phyloP scores from a whole-genome alignment of 495 filamentous ascomycete genomes.

The Penicillium turbatum region DNA sequence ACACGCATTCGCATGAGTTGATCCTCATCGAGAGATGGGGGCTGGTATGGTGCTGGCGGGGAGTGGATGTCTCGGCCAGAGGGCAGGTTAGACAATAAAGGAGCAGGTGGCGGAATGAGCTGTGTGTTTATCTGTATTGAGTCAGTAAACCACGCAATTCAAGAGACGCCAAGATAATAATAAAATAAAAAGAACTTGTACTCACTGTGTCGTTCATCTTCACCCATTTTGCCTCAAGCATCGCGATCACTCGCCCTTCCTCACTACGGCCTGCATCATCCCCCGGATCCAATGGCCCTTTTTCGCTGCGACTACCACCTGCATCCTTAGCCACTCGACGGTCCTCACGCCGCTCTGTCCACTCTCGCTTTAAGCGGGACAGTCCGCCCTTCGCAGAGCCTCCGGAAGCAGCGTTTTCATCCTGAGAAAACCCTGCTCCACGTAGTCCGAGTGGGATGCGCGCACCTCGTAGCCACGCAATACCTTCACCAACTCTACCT shows the following conservation, averaged over 20 bases:
- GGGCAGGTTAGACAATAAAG: slow-evolving; percentile 71
- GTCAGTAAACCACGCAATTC: slow-evolving; percentile 1
- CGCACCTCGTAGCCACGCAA: slow-evolving; percentile 77
- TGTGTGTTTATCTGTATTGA: slow-evolving; percentile 72
- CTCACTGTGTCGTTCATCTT: slow-evolving; percentile 89
- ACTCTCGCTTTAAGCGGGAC: slow-evolving; percentile 47
- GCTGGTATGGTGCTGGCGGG: slow-evolving; percentile 53
- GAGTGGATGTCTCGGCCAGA: slow-evolving; percentile 83
- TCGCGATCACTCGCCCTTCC: slow-evolving; percentile 79
- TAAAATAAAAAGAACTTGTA: slow-evolving; percentile 16
- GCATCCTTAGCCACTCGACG: slow-evolving; percentile 68
- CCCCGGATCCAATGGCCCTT: slow-evolving; percentile 64
- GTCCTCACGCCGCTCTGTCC: slow-evolving; percentile 42
- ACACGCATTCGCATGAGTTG: slow-evolving; percentile 49
- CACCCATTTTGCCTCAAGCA: slow-evolving; percentile 84
- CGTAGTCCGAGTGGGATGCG: slow-evolving; percentile 63
- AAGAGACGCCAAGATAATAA: background rate
- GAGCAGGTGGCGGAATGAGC: slow-evolving; percentile 61
- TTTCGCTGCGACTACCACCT: slow-evolving; percentile 52
- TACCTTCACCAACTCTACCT: slow-evolving; percentile 72
- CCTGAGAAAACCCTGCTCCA: slow-evolving; percentile 8
- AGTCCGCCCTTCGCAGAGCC: slow-evolving; percentile 43
- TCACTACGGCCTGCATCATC: slow-evolving; percentile 78
- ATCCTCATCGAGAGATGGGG: slow-evolving; percentile 53
- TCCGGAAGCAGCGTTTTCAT: slow-evolving; percentile 16